phyloP scores from a whole-genome alignment of 371 early-diverging fungal genomes.

The Mortierella sp. region DNA sequence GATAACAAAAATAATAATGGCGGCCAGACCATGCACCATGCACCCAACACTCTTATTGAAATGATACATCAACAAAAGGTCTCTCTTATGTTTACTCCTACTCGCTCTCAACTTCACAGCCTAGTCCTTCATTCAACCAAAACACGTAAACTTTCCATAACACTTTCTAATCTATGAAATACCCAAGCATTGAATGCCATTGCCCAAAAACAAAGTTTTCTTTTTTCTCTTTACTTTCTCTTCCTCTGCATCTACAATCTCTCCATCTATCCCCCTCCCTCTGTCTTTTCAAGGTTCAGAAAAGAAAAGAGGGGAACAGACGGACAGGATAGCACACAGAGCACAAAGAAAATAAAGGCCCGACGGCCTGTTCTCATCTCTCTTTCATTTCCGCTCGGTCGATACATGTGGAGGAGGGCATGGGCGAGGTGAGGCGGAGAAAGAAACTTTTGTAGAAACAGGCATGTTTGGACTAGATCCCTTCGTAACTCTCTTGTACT shows the following conservation, averaged over 20 bases:
- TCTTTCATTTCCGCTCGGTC: slow-evolving; percentile 13
- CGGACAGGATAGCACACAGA: too few relatives aligned
- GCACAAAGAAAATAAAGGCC: too few relatives aligned
- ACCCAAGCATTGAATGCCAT: too few relatives aligned
- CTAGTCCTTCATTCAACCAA: too few relatives aligned
- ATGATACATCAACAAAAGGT: too few relatives aligned
- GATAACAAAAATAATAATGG: not conserved
- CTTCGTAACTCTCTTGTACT: not conserved
- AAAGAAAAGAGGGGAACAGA: too few relatives aligned
- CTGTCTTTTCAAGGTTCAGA: slow-evolving; percentile 9
- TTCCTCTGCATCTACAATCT: not conserved
- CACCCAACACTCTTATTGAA: not conserved
- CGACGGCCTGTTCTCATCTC: too few relatives aligned
- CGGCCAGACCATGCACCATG: slow-evolving; percentile 7
- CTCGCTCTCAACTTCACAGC: too few relatives aligned
- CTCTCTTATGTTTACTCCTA: too few relatives aligned
- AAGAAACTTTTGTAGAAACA: not conserved
- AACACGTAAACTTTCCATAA: too few relatives aligned
- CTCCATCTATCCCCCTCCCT: not conserved
- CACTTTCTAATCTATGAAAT: too few relatives aligned
- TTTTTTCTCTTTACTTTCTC: not conserved
- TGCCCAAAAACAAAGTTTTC: too few relatives aligned
- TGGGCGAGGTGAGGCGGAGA: slow-evolving; percentile 7
- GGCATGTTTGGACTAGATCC: not conserved
- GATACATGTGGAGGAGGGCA: slow-evolving; percentile 5